These are phyloP conservation scores for Xylaria sp. DNA, from an alignment of 2,329 filamentous ascomycete genomes.

Conservation along the genomic window DNA sequence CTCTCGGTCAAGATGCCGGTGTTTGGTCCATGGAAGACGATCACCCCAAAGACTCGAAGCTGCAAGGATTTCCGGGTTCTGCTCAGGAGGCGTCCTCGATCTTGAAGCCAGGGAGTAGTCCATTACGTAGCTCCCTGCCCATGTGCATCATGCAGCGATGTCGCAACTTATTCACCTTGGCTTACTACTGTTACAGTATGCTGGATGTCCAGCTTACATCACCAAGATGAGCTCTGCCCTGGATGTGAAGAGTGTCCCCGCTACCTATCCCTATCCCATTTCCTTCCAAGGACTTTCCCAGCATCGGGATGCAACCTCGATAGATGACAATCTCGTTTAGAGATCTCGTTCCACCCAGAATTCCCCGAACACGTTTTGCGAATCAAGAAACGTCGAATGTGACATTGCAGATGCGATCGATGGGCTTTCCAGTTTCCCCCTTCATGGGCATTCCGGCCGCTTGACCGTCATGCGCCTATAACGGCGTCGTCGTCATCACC, in stretches of 20 bases:
- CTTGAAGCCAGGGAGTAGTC: not conserved
- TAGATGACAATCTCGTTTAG: conserved; percentile 30
- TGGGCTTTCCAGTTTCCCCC: conserved; percentile 2
- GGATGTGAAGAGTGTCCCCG: conserved; percentile 19
- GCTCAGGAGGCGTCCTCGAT: not conserved
- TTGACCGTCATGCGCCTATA: not conserved
- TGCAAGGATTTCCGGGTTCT: not conserved
- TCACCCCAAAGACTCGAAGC: not conserved
- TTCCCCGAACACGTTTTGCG: conserved; percentile 31
- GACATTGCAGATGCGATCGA: conserved; percentile 17
- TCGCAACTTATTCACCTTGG: conserved; percentile 13
- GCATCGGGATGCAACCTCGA: conserved; percentile 32
- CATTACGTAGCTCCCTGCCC: not conserved
- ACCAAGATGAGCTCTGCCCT: conserved; percentile 21
- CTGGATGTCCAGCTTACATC: conserved; percentile 12
- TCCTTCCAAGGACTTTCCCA: conserved; percentile 18
- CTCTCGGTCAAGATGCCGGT: not conserved
- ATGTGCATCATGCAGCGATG: conserved; percentile 15
- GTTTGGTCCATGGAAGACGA: not conserved
- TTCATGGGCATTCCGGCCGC: not conserved
- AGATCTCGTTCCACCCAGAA: conserved; percentile 31
- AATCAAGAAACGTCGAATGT: conserved; percentile 23
- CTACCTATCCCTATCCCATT: conserved; percentile 1
- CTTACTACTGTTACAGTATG: conserved; percentile 27
- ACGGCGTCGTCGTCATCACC: not conserved